Base-by-base conservation (phyloP, 345 rosid species). In the Murraya paniculata region DNA sequence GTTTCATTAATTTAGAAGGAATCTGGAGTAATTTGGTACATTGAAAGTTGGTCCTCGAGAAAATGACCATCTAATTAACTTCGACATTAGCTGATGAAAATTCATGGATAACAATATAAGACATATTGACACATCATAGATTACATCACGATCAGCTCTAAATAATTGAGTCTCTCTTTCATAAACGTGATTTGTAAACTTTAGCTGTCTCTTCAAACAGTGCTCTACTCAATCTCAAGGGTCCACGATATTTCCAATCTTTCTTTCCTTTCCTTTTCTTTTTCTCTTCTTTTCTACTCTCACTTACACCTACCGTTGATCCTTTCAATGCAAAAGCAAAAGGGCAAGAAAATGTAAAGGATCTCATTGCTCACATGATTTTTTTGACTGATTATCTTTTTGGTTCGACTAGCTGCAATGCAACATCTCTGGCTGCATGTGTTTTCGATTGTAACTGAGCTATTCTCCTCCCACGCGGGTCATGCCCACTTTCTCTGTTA, bases 211-310 rank as follows among this genome's bases (percentile, higher is more conserved):
- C 9, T 16, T 19, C 39, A 28, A 28, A 18, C 65, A 62, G 7
- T 16, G 9, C 48, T 45, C 36, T 55, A 30, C 56, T 68, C 80
- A 21, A 35, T 59, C 75, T 35, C 22, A 7, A 64, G 83, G 82
- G 77, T 73, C 84, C 78, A 77, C 77, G 7, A 48, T 30, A 68
- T 59, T 80, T 82, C 79, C 22, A 77, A 71, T 82, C 87, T 11
- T 25, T 35, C 72, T 30, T 78, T 69, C 57, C 30, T 62, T 69
- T 77, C 48, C 24, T 25, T 45, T 36, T 56, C 28, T 58, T 58
- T 48, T 64, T 35, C 56, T 22, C 11, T n/a, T 28, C 38, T 62
- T 71, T 7, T 25, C 60, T 31, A n/a, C 61, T 64, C 71, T 74
- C 70, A 21, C 21, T 75, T 7, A 13, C 60, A 11, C 27, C 27